Base-by-base conservation (phyloP, 139 green algal species). In the Diplosphaera chodatii region DNA sequence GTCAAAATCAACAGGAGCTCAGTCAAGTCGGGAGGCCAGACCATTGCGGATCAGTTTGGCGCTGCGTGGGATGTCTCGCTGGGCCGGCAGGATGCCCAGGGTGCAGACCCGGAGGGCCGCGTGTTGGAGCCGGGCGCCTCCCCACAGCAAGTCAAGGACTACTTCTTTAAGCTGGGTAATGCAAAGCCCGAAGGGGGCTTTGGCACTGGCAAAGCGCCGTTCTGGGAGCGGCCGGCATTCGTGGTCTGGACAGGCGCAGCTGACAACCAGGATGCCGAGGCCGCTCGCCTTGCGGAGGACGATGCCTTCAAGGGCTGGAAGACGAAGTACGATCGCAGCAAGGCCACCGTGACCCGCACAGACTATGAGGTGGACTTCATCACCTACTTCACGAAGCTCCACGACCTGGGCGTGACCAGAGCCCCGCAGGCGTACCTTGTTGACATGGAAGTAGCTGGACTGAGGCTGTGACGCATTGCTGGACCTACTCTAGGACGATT, bases 311-410 rank as follows among this genome's bases (percentile, higher is more conserved):
- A 56, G 1, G 66, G 69, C 23, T 80, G 70, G 55, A 93, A 94
- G 78, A 55, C 37, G 23, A 81, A 87, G 59, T 91, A 88, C 66
- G 89, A 94, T 70, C 72, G 67, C 6, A 86, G 78, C 71, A 68
- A 77, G 34, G 31, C 28, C 15, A 92, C 89, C 3, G 72, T 90
- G 10, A 92, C 87, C 25, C 77, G 89, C 55, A 91, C 85, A 40
- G 85, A 91, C 29, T 91, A 90, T 59, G 88, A 94, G 74, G 83
- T 94, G 5, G 89, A 94, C 72, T 91, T 93, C 73, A 83, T 85
- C 40, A 73, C 80, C 48, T 82, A 72, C 40, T 90, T 90, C 64
- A 82, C 79, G 34, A 77, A 81, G 72, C 78, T 94, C 48, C 13
- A 27, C 3, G 48, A 25, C 48, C 48, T 59, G 13, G 48, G 48